Conservation (phyloP, 192 early-diverging fungal species). For the Linnemannia hyalina region DNA sequence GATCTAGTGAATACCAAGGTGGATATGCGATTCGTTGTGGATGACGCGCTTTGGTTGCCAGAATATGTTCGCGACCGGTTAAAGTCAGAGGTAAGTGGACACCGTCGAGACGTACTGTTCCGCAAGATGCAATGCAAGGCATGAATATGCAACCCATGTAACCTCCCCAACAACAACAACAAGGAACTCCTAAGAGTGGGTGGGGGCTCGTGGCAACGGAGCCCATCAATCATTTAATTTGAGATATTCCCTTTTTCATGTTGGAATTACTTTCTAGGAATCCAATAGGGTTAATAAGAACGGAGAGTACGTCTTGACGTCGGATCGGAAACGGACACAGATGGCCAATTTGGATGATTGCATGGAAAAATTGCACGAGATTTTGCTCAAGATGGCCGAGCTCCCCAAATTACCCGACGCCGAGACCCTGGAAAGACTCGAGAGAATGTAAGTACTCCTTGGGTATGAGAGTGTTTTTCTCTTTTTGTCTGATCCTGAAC, state of each 20-base stretch:
- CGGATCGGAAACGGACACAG: constrained; percentile 83
- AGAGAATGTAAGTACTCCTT: constrained; percentile 63
- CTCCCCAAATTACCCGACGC: constrained; percentile 76
- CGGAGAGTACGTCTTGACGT: constrained; percentile 81
- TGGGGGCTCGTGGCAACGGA: no score
- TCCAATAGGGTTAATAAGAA: constrained; percentile 72
- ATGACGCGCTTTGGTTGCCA: constrained; percentile 80
- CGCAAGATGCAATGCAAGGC: no score
- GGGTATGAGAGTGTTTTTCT: neutral
- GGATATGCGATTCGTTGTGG: constrained; percentile 79
- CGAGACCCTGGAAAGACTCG: constrained; percentile 72
- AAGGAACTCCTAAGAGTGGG: no score
- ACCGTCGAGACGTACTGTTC: no score
- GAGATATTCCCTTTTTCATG: neutral
- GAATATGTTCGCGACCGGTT: constrained; percentile 74
- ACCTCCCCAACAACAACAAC: no score
- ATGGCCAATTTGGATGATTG: constrained; percentile 85
- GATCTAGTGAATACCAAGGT: constrained; percentile 85
- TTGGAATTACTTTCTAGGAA: constrained; percentile 37
- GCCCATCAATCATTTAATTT: no score
- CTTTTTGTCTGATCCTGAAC: neutral
- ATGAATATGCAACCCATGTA: no score
- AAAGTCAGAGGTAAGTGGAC: constrained; percentile 56
- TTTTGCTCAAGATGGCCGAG: constrained; percentile 70
- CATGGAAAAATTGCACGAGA: constrained; percentile 74